Evolutionary conservation across 257 asterid species (phyloP).

Genomic region (Hygrophila difformis): DNA sequence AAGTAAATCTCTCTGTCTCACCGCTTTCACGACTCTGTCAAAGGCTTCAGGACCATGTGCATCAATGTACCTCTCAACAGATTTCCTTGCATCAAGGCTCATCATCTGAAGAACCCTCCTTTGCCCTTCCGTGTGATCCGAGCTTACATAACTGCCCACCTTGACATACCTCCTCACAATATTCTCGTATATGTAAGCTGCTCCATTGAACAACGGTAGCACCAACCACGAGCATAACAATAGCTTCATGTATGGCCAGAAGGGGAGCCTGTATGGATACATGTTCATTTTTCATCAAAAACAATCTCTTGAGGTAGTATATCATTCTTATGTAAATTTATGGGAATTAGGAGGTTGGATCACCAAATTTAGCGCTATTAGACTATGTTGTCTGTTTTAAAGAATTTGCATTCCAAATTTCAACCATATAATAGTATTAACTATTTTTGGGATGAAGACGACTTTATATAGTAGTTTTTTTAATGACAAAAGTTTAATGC

Average conservation of each 20-base stretch:
- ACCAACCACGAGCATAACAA: conserved; percentile 48
- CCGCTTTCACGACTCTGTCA: conserved; percentile 70
- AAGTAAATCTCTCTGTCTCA: conserved; percentile 16
- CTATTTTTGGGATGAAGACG: no score
- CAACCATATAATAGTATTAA: no score
- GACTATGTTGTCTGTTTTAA: no score
- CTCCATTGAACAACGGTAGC: conserved; percentile 50
- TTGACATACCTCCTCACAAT: conserved; percentile 51
- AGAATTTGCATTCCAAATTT: no score
- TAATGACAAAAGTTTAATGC: no score
- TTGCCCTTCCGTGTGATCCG: conserved; percentile 46
- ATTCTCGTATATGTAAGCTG: conserved; percentile 61
- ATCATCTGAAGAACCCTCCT: conserved; percentile 77
- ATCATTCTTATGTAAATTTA: no score
- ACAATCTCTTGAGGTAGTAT: no score
- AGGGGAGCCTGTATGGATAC: conserved; percentile 58
- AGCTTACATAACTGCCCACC: conserved; percentile 42
- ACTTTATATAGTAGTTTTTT: no score
- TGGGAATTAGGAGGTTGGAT: no score
- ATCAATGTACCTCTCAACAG: conserved; percentile 67
- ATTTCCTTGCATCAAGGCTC: conserved; percentile 77
- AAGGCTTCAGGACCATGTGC: conserved; percentile 66
- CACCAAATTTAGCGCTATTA: no score
- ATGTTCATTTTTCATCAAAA: background rate
- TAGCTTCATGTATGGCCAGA: conserved; percentile 82